Evolutionary conservation across 2,329 filamentous ascomycete species (phyloP), one percentile per base, ranked within the genome.

Genomic region (Colletotrichum australisinense): DNA sequence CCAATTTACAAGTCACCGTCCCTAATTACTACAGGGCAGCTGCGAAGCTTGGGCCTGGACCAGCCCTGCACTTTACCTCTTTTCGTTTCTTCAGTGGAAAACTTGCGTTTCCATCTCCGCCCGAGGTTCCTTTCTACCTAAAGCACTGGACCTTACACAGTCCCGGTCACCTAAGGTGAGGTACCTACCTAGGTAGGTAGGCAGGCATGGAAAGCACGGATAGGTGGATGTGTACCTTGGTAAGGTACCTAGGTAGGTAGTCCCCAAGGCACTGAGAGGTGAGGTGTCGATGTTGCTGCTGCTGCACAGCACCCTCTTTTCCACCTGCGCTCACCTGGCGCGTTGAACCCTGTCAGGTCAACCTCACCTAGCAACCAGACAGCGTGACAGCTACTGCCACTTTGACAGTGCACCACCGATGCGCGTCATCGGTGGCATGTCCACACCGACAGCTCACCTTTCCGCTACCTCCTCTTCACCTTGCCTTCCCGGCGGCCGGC

Each of bases 291-390:
- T 53, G 49, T 22, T 53, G 49, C 22, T 53, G 49, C 49, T 62
- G 49, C 49, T 62, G 58, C 57, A 26, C 63, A 35, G 22, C 60
- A 65, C 60, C 67, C 67, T 70, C 67, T 73, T 73, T 72, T 70
- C 67, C 46, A 63, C 62, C 67, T 64, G 55, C 53, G 58, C 14
- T 64, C 70, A 70, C 60, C 67, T 73, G 70, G 67, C 67, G 62
- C 60, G 60, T 53, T 70, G 60, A 73, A 70, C 70, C 67, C 67
- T 73, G 70, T 60, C 63, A 19, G 35, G 49, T 35, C 67, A 70
- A 57, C 68, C 55, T 49, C 69, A 57, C n/a, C 7, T 35, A 63
- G 60, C 22, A 30, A 49, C 63, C 58, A 60, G 38, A 30, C 59
- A 42, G 32, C 35, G 42, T 69, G 60, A 52, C 26, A 19, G 19